Evolutionary conservation across 2,329 filamentous ascomycete species (phyloP).

Genomic region (Pleomassaria siparia): DNA sequence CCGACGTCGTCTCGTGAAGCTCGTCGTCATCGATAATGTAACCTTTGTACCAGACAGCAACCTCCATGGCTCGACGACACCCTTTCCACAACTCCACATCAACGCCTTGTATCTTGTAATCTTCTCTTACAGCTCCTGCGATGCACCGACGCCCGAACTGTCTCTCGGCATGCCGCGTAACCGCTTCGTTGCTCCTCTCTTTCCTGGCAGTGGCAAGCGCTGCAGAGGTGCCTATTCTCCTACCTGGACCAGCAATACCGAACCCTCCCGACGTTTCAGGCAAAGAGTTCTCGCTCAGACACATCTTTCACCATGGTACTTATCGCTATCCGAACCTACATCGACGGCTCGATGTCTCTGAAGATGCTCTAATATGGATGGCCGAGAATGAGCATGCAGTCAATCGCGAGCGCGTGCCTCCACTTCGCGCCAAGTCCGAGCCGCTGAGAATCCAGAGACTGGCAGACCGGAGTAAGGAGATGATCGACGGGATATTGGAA

Average conservation of each 20-base stretch:
- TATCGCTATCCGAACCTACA: slow-evolving; percentile 76
- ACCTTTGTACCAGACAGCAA: no score
- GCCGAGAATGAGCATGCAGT: slow-evolving; percentile 56
- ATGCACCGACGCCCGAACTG: slow-evolving; percentile 34
- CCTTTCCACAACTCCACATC: background rate
- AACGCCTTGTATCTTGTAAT: background rate
- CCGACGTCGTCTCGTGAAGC: background rate
- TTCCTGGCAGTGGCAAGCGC: slow-evolving; percentile 62
- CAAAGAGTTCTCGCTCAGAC: slow-evolving; percentile 61
- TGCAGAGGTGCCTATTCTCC: slow-evolving; percentile 36
- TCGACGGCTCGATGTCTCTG: slow-evolving; percentile 70
- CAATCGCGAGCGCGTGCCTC: slow-evolving; percentile 46
- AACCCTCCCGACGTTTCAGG: slow-evolving; percentile 19
- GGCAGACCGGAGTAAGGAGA: slow-evolving; percentile 72
- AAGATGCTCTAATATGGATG: slow-evolving; percentile 64
- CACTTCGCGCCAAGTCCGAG: slow-evolving; percentile 60
- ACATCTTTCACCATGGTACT: slow-evolving; percentile 91
- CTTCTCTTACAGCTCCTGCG: slow-evolving; percentile 5
- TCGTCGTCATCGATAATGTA: slow-evolving; percentile 2
- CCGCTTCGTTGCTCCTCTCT: slow-evolving; percentile 64
- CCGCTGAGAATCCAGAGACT: slow-evolving; percentile 76
- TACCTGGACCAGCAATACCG: slow-evolving; percentile 25
- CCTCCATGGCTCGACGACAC: no score
- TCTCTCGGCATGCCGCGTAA: slow-evolving; percentile 64
- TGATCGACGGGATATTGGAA: slow-evolving; percentile 77